Base-by-base conservation (phyloP, 2,329 filamentous ascomycete species). In the Chlorencoelia australis region DNA sequence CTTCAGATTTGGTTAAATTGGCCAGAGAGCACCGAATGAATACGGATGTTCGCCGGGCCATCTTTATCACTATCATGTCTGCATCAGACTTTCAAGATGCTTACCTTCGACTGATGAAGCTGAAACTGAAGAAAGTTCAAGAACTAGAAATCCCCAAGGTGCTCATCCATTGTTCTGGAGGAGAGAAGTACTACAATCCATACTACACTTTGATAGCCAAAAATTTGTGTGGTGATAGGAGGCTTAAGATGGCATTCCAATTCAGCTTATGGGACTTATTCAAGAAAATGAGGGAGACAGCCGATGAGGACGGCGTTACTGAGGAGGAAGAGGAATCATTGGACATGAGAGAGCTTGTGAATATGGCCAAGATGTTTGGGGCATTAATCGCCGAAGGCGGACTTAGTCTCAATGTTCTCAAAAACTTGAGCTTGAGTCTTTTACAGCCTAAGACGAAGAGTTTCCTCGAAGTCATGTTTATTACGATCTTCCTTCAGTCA, bases 51-150 rank as follows among this genome's bases (percentile, higher is more conserved):
- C 50, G 56, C 18, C 51, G 55, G 35, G 84, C 86, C n/a, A 94
- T 98, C 41, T 98, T 98, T 59, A 73, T 93, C 21, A 79, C 87
- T 4, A 78, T 98, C 41, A 82, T 95, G 68, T 88, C 83, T 8
- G 84, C 86, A 1, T 74, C 73, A 7, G 86, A 94, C 55, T 85
- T 73, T 56, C 79, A 87, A 48, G 86, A 96, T 52, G 91, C 87
- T 0, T 79, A 88, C 49, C 63, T 79, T 7, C 81, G 87, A 13
- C 68, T 95, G 6, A 66, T 79, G 41, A 93, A 93, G 55, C 73
- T 98, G 7, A 78, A 78, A 22, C 69, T 98, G 30, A 95, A 91
- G 62, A 84, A 79, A 48, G 75, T 84, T 13, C 87, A 95, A 53
- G 79, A 91, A 47, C 72, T 79, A 16, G 89, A 96, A 56, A 82